phyloP scores from a whole-genome alignment of 805 yeast genomes.

The Saturnispora besseyi region DNA sequence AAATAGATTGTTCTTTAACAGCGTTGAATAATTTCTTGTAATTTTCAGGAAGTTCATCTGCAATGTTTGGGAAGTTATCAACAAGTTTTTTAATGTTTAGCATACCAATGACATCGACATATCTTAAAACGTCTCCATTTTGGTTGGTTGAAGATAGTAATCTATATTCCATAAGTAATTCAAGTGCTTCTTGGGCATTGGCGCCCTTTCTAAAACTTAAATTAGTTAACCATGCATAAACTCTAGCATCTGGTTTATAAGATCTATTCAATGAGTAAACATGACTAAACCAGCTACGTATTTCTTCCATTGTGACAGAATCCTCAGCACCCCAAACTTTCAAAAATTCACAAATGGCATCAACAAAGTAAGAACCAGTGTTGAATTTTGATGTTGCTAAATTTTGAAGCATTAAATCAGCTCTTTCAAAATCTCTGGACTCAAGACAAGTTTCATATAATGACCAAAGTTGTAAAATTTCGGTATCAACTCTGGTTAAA shows the following conservation, averaged over 20 bases:
- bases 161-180: conserved; percentile 14
- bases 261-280: conserved; percentile 12
- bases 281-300: conserved; percentile 22
- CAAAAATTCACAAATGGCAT: conserved; percentile 63
- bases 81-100: conserved; percentile 35
- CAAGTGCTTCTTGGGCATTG: conserved; percentile 10
- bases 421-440: conserved; percentile 57
- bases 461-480: conserved; percentile 41
- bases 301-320: conserved; percentile 15
- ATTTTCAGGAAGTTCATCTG: conserved; percentile 20
- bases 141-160: conserved; percentile 17
- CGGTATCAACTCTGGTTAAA: conserved; percentile 21
- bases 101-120: conserved; percentile 39
- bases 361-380: conserved; percentile 38
- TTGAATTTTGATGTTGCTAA: conserved; percentile 30
- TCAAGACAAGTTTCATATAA: conserved; percentile 70
- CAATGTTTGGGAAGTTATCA: conserved; percentile 17
- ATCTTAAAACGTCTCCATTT: conserved; percentile 30
- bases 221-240: conserved; percentile 25
- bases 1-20: conserved; percentile 3
- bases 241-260: conserved; percentile 20
- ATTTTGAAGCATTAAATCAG: conserved; percentile 56
- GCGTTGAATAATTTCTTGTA: conserved; percentile 20
- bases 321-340: conserved; percentile 26
- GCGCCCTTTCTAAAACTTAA: conserved; percentile 20